Base-by-base conservation (phyloP, 768 basidiomycete species). In the Gautieria morchelliformis region DNA sequence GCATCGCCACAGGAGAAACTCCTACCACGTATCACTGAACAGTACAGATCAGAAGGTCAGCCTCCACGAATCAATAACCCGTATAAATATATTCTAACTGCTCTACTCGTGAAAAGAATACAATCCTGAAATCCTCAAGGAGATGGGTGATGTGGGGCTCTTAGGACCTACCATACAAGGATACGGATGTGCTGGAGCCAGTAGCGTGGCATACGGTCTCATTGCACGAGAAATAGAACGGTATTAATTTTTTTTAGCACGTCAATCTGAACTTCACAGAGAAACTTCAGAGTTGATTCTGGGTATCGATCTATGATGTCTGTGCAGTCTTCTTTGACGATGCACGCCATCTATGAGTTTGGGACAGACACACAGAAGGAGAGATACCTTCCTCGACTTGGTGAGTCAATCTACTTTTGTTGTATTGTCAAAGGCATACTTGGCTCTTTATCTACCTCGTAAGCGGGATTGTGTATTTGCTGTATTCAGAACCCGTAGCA, bases 221-320 rank as follows among this genome's bases (percentile, higher is more conserved):
- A 89, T 98, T 64, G 90, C 92, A 4, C 77, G 95, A 41, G 95
- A 97, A 69, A 85, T 98, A 4, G 95, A 97, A 71, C 77, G 91
- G 92, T 89, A 41, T 17, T 73, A 27, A 10, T 20, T 17, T 20
- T 32, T n/a, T 20, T 30, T n/a, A 45, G 48, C 27, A 15, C 17
- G 7, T 22, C n/a, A 47, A 9, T n/a, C 32, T 30, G 57, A 48
- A 24, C 61, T 30, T 51, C 19, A 47, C 3, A 15, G 49, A 52
- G 15, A 35, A 52, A 39, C 19, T 52, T 0, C 63, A 93, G 94
- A 60, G 84, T 98, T 40, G 95, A 99, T 67, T 97, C 94, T 2
- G 95, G 95, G 0, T 98, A 96, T 66, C 88, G 95, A 24, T 94
- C 91, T 5, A 94, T 85, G 4, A 84, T 93, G 61, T 96, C 93